Conservation (phyloP, 768 basidiomycete genomes). For the Suillus plorans region DNA sequence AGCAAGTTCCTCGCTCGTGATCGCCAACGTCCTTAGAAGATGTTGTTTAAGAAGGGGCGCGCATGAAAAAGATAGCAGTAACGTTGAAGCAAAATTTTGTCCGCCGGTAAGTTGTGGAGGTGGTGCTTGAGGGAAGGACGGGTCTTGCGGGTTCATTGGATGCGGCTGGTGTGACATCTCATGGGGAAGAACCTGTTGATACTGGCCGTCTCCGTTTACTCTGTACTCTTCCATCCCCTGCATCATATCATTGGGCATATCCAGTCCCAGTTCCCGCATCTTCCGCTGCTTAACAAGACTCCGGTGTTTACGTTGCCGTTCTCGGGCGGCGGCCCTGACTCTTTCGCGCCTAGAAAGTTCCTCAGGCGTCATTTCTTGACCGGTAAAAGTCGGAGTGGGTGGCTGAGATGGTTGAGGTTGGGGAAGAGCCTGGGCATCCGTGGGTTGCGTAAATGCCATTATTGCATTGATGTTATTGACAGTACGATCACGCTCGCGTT, state of each 20-base stretch:
- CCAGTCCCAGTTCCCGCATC: constrained; percentile 78
- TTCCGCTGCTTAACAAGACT: constrained; percentile 76
- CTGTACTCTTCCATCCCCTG: constrained; percentile 68
- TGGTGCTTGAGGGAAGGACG: constrained; percentile 61
- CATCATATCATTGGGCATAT: constrained; percentile 75
- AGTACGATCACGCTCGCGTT: constrained; percentile 69
- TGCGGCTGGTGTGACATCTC: constrained; percentile 32
- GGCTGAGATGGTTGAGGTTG: constrained; percentile 34
- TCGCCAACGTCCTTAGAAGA: constrained; percentile 65
- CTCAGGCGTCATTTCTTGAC: constrained; percentile 52
- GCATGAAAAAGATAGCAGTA: constrained; percentile 75
- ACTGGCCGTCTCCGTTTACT: constrained; percentile 45
- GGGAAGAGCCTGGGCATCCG: constrained; percentile 30
- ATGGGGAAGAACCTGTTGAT: constrained; percentile 35
- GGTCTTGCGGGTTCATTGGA: constrained; percentile 46
- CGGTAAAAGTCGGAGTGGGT: constrained; percentile 23
- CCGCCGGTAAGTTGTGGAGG: constrained; percentile 50
- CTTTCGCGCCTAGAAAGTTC: constrained; percentile 68
- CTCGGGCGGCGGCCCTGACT: constrained; percentile 73
- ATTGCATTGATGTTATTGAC: constrained; percentile 41
- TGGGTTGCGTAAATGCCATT: constrained; percentile 39
- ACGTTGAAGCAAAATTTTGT: constrained; percentile 77
- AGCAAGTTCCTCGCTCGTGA: constrained; percentile 78
- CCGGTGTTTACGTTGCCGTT: constrained; percentile 82
- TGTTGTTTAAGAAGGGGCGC: constrained; percentile 74